Evolutionary conservation across 345 rosid genomes (phyloP).

Genomic region (Eucalyptus tenuipes): DNA sequence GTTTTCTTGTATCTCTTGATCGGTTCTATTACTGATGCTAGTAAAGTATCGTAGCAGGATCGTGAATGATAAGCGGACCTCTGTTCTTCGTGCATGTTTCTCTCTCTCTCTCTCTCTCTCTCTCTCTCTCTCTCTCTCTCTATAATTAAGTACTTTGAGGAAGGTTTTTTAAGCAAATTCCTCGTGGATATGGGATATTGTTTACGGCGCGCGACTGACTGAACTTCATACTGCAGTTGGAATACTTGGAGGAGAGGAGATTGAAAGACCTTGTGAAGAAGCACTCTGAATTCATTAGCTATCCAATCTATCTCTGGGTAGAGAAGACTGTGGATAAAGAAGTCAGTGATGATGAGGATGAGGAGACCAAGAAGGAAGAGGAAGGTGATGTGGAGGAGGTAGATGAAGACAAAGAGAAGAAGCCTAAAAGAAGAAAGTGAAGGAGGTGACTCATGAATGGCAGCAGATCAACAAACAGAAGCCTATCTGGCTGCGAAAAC

Average conservation of each 20-base stretch:
- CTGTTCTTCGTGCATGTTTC: background rate
- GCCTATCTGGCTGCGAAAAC: conserved; percentile 42
- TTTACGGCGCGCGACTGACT: background rate
- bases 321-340: conserved; percentile 46
- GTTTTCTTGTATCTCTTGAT: background rate
- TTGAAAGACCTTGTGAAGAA: conserved; percentile 46
- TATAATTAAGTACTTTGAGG: background rate
- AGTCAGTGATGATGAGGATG: conserved; percentile 43
- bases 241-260: conserved; percentile 44
- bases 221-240: conserved; percentile 7
- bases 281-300: conserved; percentile 51
- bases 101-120: no score
- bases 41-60: background rate
- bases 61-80: background rate
- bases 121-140: no score
- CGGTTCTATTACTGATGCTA: background rate
- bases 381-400: conserved; percentile 39
- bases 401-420: conserved; percentile 34
- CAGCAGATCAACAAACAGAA: conserved; percentile 40
- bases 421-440: conserved; percentile 40
- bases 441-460: conserved; percentile 47
- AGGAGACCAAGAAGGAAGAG: conserved; percentile 34
- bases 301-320: conserved; percentile 38
- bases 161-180: background rate
- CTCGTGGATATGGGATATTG: background rate